Percentiles rank a stretch among this genome's conserved stretches.
These are phyloP conservation scores for Herpotrichia juniperi DNA, from an alignment of 2,329 filamentous ascomycete genomes.

Conservation along the genomic window DNA sequence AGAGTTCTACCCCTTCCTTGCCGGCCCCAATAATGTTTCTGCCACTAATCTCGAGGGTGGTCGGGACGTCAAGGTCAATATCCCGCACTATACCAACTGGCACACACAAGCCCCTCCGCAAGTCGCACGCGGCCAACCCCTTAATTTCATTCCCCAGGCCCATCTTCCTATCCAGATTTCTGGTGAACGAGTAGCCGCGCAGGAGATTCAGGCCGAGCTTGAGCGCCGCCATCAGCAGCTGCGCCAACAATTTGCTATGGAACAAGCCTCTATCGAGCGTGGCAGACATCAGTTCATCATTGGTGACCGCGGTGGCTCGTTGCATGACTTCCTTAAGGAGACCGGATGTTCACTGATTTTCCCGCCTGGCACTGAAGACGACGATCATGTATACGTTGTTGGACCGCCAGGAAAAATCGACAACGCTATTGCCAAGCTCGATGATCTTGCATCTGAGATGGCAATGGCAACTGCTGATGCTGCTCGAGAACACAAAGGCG, in stretches of 20 bases:
- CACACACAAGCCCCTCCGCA: constrained; percentile 70
- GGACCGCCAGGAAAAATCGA: constrained; percentile 78
- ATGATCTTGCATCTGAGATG: constrained; percentile 88
- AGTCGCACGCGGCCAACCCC: constrained; percentile 67
- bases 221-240: constrained; percentile 80
- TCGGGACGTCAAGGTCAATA: constrained; percentile 78
- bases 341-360: constrained; percentile 90
- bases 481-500: constrained; percentile 76
- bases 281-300: constrained; percentile 95
- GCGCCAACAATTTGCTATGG: constrained; percentile 74
- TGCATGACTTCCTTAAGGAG: constrained; percentile 85
- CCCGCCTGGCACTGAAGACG: constrained; percentile 75
- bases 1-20: constrained; percentile 95
- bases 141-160: constrained; percentile 72
- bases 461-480: constrained; percentile 84
- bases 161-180: constrained; percentile 83
- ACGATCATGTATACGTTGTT: constrained; percentile 83
- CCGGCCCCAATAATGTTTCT: constrained; percentile 74
- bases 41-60: constrained; percentile 72
- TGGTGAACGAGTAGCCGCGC: constrained; percentile 83
- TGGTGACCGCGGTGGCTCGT: constrained; percentile 77
- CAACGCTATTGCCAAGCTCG: constrained; percentile 78
- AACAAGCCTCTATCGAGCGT: constrained; percentile 81
- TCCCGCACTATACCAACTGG: constrained; percentile 83
- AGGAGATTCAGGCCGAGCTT: constrained; percentile 79